A percentile compares a stretch with the other conserved stretches of the same genome.
phyloP scores from a whole-genome alignment of 139 green algal genomes.

The Coelastrella sp. region DNA sequence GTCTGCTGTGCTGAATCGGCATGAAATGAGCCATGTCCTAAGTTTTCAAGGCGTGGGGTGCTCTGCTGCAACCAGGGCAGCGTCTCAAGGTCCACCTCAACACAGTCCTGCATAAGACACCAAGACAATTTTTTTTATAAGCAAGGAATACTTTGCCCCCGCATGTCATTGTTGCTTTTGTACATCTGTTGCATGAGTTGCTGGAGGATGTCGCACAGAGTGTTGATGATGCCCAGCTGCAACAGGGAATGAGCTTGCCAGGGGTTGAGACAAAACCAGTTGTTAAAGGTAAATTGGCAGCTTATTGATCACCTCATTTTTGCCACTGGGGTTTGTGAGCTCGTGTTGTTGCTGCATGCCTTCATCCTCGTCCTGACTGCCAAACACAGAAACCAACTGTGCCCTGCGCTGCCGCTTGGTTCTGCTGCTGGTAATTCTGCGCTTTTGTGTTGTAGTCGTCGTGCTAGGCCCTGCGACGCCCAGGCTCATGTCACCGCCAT shows the following conservation, averaged over 20 bases:
- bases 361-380: constrained; percentile 4
- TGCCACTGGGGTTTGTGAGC: background rate
- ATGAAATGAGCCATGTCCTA: no score
- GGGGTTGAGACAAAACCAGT: no score
- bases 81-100: constrained; percentile 22
- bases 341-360: background rate
- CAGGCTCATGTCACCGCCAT: background rate
- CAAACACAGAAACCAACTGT: constrained; percentile 15
- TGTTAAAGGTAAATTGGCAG: no score
- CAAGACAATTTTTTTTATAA: background rate
- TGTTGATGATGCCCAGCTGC: no score
- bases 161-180: no score
- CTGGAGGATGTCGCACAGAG: no score
- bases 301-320: background rate
- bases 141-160: background rate
- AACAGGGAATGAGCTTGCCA: no score
- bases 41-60: background rate
- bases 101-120: background rate
- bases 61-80: constrained; percentile 31
- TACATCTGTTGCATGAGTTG: no score
- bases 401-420: background rate
- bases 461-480: background rate
- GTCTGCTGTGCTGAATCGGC: background rate
- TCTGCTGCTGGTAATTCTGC: background rate
- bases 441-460: background rate